phyloP scores from a whole-genome alignment of 2,329 filamentous ascomycete species.

The Sordariomycetes sp. region DNA sequence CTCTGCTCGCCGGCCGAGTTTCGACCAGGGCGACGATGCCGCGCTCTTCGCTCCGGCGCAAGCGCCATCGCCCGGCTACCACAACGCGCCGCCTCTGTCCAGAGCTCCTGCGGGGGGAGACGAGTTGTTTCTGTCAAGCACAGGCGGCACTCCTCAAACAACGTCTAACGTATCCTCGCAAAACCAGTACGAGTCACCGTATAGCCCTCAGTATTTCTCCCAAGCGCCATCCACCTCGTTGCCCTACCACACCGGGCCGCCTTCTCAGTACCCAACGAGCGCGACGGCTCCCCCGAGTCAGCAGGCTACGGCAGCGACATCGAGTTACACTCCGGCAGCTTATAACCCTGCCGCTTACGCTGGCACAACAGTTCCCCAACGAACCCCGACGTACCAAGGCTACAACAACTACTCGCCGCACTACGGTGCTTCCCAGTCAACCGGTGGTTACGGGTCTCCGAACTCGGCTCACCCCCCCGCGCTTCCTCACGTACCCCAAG shows the following conservation, averaged over 20 bases:
- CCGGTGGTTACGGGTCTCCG: slow-evolving; percentile 8
- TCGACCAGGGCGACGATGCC: slow-evolving; percentile 63
- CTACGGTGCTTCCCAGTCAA: slow-evolving; percentile 4
- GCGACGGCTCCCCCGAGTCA: slow-evolving; percentile 16
- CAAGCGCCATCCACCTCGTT: slow-evolving; percentile 38
- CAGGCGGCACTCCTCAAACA: slow-evolving; percentile 17
- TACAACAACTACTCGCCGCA: slow-evolving; percentile 24
- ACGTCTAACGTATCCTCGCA: slow-evolving; percentile 5
- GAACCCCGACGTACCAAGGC: slow-evolving; percentile 35
- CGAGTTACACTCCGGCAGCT: slow-evolving; percentile 33
- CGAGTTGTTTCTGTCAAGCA: slow-evolving; percentile 51
- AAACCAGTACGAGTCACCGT: slow-evolving; percentile 21
- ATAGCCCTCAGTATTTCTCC: slow-evolving; percentile 59
- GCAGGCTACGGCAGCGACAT: slow-evolving; percentile 16
- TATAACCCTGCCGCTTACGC: slow-evolving; percentile 51
- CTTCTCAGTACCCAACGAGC: slow-evolving; percentile 18
- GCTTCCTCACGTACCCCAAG: neutral
- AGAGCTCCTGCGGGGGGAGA: slow-evolving; percentile 27
- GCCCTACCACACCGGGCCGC: slow-evolving; percentile 32
- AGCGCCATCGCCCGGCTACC: slow-evolving; percentile 14
- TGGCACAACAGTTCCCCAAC: slow-evolving; percentile 29
- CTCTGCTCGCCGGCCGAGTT: slow-evolving; percentile 45
- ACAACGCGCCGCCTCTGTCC: slow-evolving; percentile 3
- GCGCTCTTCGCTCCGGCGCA: slow-evolving; percentile 26
- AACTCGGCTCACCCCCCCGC: slow-evolving; percentile 1